Base-by-base conservation (phyloP, 2,329 filamentous ascomycete species). In the Acrocalymma vagum region DNA sequence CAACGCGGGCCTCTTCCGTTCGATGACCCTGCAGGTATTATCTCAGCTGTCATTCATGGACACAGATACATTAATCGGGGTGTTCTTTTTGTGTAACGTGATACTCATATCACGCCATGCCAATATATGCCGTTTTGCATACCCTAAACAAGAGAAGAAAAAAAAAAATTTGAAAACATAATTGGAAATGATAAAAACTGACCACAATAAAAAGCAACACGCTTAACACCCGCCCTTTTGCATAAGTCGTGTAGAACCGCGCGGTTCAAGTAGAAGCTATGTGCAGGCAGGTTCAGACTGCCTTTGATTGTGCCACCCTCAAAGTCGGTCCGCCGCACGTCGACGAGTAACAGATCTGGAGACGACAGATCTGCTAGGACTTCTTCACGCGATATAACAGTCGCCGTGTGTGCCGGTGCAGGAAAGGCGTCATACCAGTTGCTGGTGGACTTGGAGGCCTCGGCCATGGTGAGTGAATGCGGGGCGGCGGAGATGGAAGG, bases 171-270 rank as follows among this genome's bases (percentile, higher is more conserved):
- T 18, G 7, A 37, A 23, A 13, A 27, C 15, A 20, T 20, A 4
- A 16, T 27, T 8, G 13, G 7, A 31, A 20, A 17, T 9, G 14
- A 21, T 13, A 67, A n/a, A n/a, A n/a, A n/a, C 55, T 56, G 62
- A 60, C 71, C 72, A 51, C 74, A 76, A 17, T 74, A 75, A 50
- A 77, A 77, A 5, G 74, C 72, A 2, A 77, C 72, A 55, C 69
- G 67, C 39, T 70, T 71, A 11, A 77, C 65, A 24, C 72, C 72
- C 6, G 72, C 69, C 34, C 74, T 65, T 46, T 71, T 73, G 35
- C 70, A 73, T 21, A 77, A 46, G 37, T 73, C 63, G 25, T 73
- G 73, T 37, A 77, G 55, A n/a, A 69, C 68, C 1, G 60, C 72
- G 27, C 69, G 57, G 48, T 76, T 76, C 67, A 69, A 63, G 55